phyloP scores from a whole-genome alignment of 768 basidiomycete genomes.

The Termitomyces sp. region DNA sequence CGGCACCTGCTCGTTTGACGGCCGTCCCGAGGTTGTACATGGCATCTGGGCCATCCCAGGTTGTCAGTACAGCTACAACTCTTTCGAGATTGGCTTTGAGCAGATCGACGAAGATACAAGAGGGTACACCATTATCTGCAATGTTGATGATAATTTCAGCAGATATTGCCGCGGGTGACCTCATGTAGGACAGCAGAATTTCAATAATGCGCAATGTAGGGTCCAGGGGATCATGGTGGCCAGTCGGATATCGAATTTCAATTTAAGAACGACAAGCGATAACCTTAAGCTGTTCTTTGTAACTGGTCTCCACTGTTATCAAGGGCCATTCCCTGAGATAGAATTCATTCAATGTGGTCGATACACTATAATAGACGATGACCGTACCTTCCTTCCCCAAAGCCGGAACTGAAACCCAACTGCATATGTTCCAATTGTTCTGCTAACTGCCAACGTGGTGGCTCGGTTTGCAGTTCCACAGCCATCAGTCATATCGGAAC shows the following conservation, averaged over 20 bases:
- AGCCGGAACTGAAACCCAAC: constrained; percentile 48
- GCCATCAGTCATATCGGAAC: constrained; percentile 52
- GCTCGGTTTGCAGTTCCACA: constrained; percentile 40
- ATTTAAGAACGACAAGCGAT: constrained; percentile 36
- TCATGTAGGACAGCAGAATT: constrained; percentile 44
- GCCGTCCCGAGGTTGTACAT: constrained; percentile 36
- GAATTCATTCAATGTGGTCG: not conserved
- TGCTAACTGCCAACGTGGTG: constrained; percentile 26
- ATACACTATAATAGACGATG: not conserved
- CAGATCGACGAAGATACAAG: constrained; percentile 30
- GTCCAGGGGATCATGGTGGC: constrained; percentile 21
- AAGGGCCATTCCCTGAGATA: constrained; percentile 27
- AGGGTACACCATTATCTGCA: constrained; percentile 55
- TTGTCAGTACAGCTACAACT: constrained; percentile 31
- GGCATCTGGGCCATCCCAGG: constrained; percentile 38
- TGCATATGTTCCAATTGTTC: constrained; percentile 29
- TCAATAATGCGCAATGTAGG: constrained; percentile 44
- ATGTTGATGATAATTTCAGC: constrained; percentile 59
- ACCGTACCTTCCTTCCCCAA: constrained; percentile 37
- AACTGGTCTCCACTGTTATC: constrained; percentile 7
- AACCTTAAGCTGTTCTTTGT: constrained; percentile 17
- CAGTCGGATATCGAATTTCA: constrained; percentile 36
- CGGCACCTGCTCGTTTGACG: constrained; percentile 30
- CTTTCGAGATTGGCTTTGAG: constrained; percentile 28
- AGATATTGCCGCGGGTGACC: constrained; percentile 40